Percentiles rank a stretch among this genome's conserved stretches.
These are phyloP conservation scores for Carex arenaria DNA, from an alignment of 202 grass and related monocot genomes.

Conservation along the genomic window DNA sequence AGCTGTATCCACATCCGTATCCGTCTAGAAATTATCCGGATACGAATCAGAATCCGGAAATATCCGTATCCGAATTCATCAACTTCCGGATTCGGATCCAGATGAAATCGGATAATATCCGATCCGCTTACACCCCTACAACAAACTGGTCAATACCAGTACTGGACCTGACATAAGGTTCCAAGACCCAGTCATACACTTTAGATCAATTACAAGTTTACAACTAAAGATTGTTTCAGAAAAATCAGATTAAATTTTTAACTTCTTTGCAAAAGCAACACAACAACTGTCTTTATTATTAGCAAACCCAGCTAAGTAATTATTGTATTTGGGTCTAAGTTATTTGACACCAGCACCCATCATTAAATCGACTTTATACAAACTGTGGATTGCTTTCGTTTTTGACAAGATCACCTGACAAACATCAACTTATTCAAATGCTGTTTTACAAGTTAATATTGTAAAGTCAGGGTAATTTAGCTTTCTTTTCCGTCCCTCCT, in stretches of 20 bases:
- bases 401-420: neutral
- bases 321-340: neutral
- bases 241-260: neutral
- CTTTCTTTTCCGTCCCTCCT: neutral
- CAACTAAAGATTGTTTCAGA: neutral
- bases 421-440: neutral
- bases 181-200: neutral
- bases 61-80: too few species aligned
- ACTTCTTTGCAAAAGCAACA: slow-evolving; percentile 4
- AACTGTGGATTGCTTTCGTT: neutral
- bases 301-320: neutral
- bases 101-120: too few species aligned
- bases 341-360: neutral
- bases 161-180: neutral
- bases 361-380: slow-evolving; percentile 1
- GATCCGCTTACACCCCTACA: too few species aligned
- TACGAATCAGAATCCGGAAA: too few species aligned
- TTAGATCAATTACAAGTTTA: neutral
- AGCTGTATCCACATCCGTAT: too few species aligned
- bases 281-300: neutral
- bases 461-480: neutral
- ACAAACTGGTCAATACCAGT: neutral
- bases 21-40: too few species aligned
- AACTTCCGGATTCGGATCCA: too few species aligned
- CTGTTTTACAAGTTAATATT: neutral